Evolutionary conservation across 352 stramenopile genomes (phyloP), one percentile per base, ranked within the genome.

Genomic region (Phytopythium ostracodes): DNA sequence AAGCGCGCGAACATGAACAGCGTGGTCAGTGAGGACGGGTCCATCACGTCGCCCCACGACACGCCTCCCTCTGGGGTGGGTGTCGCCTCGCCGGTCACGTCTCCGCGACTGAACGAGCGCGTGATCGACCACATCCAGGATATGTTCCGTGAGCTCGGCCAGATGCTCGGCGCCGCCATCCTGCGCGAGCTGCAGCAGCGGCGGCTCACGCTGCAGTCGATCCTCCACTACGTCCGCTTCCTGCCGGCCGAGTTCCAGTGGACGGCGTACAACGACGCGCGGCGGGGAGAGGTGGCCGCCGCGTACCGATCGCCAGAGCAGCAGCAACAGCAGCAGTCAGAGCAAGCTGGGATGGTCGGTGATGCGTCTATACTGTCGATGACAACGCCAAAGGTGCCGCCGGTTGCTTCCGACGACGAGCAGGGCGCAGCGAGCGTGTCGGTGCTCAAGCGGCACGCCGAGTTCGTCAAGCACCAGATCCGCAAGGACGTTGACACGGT

Each of bases 381-480:
- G 5, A 8, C 25, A 55, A 0, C 24, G 24, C 14, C 25, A n/a
- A 24, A 52, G 12, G 0, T 24, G 22, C n/a, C 42, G 4, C n/a
- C 42, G 9, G 10, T 25, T 10, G 27, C 27, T 9, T 15, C 27
- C 15, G 50, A 38, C 8, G 25, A 12, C 2, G 33, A 46, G 11
- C 52, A 46, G 12, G 27, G 15, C 1, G 31, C 10, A 22, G 20
- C 25, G 18, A 58, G 20, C 36, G 52, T 61, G 33, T 29, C 56
- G 22, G 56, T 52, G 38, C 68, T 91, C 59, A 84, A 82, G 51
- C 77, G 79, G 10, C 75, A 80, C 31, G 79, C 78, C 43, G 79
- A 90, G 35, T 92, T 89, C 22, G 64, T 92, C 29, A 92, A 92
- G 64, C 76, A 88, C 24, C 76, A 90, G 58, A 80, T 92, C 58